phyloP scores from a whole-genome alignment of 164 flowering plant genomes.

The Vitis riparia region DNA sequence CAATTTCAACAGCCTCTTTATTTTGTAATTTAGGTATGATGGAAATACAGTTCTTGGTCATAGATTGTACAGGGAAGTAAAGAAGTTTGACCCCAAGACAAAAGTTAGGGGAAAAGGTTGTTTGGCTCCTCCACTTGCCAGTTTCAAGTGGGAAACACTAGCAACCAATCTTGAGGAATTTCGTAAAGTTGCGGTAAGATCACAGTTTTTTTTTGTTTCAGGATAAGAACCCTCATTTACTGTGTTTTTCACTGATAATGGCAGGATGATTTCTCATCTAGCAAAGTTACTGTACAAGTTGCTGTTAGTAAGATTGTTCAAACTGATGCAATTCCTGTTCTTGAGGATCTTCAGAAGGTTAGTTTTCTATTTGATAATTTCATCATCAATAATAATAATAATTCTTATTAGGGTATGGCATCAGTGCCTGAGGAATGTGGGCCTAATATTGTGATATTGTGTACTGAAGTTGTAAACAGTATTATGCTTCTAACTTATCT shows the following conservation, averaged over 20 bases:
- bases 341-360: conserved; percentile 71
- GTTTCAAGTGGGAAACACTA: conserved; percentile 73
- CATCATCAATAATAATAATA: no score
- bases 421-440: neutral
- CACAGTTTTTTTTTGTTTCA: neutral
- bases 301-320: conserved; percentile 44
- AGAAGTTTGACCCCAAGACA: conserved; percentile 19
- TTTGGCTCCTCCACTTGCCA: conserved; percentile 16
- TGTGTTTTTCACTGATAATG: conserved; percentile 21
- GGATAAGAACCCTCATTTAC: neutral
- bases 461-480: neutral
- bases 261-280: conserved; percentile 65
- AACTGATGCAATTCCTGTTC: conserved; percentile 57
- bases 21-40: conserved; percentile 58
- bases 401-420: neutral
- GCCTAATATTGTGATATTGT: neutral
- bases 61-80: conserved; percentile 75
- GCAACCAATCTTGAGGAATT: conserved; percentile 89
- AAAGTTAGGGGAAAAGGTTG: conserved; percentile 34
- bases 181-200: conserved; percentile 52
- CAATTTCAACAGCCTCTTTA: neutral
- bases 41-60: conserved; percentile 64
- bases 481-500: neutral
- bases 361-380: neutral
- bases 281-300: conserved; percentile 44